Evolutionary conservation across 225 moss, liverwort and hornwort species (phyloP).

Genomic region (Bryum argenteum): DNA sequence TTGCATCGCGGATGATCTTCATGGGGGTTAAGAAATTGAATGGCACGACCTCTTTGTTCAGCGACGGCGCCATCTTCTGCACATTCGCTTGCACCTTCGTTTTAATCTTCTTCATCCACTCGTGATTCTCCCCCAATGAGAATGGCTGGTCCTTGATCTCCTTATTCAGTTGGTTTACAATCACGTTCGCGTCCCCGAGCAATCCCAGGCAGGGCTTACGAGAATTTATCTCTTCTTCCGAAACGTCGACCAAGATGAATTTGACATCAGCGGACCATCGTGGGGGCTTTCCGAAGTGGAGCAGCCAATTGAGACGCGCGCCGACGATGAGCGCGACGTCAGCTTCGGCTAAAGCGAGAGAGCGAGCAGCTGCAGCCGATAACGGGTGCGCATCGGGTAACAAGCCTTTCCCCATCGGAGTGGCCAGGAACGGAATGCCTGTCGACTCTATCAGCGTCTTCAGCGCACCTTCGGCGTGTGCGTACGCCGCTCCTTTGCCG

Average conservation of each 20-base stretch:
- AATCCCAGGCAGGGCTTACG: constrained; percentile 79
- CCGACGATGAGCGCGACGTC: constrained; percentile 85
- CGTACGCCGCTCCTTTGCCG: constrained; percentile 92
- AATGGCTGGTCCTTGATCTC: constrained; percentile 94
- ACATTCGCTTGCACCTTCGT: constrained; percentile 72
- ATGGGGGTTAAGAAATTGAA: constrained; percentile 93
- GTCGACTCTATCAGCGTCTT: constrained; percentile 72
- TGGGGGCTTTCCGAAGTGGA: constrained; percentile 93
- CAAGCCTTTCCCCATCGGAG: constrained; percentile 95
- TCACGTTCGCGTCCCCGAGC: constrained; percentile 78
- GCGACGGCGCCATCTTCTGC: constrained; percentile 62
- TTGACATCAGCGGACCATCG: constrained; percentile 78
- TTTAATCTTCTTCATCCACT: constrained; percentile 80
- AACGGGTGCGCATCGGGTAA: constrained; percentile 88
- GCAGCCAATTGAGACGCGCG: constrained; percentile 93
- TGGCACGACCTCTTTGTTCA: constrained; percentile 83
- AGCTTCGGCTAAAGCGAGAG: constrained; percentile 73
- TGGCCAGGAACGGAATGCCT: constrained; percentile 87
- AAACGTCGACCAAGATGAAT: constrained; percentile 83
- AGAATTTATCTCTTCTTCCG: constrained; percentile 64
- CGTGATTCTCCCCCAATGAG: constrained; percentile 67
- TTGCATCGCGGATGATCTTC: constrained; percentile 93
- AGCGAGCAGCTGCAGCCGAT: constrained; percentile 83
- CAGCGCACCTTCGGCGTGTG: constrained; percentile 74
- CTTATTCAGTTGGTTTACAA: constrained; percentile 67